Evolutionary conservation across 305 asterid genomes (phyloP), one percentile per base, ranked within the genome.

Genomic region (Nicotiana rustica): DNA sequence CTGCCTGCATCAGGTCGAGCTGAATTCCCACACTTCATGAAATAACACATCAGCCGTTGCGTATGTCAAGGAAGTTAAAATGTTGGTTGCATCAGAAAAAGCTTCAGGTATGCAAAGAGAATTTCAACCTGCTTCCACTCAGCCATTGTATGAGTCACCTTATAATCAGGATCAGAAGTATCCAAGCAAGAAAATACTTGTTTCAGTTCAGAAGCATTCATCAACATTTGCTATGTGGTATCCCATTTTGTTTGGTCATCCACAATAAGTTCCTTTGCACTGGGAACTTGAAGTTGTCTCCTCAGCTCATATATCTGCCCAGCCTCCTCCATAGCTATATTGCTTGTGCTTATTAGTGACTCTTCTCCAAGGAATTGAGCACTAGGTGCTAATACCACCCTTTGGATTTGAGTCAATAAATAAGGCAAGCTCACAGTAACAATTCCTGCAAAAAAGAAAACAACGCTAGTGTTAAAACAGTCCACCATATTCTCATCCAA

Each of bases 181-280:
- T 93, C 97, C 67, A 96, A 86, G 86, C 94, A 90, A 66, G 84
- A 85, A 87, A 96, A 95, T 12, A 92, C 97, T 81, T 93, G 94
- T 88, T 91, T 92, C 3, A 93, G 81, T 55, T 96, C 98, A 78
- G 88, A 90, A 83, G 99, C 98, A 55, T 96, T 91, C 68, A 86
- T 70, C 89, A 96, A 86, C 99, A 96, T 96, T 59, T 90, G 90
- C 84, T 92, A 96, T 3, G 99, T 95, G n/a, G 97, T 90, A 78
- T 92, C 88, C 99, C 99, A 96, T 57, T 90, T 92, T 14, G 90
- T 83, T 70, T 81, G 73, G 85, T 95, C 93, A 82, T 96, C 98
- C 7, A 88, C 44, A 21, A 41, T 41, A 38, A 96, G 84, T 87
- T 71, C 84, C 92, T 91, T 95, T 44, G 90, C 82, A 82, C 97